Base-by-base conservation (phyloP, 2,329 filamentous ascomycete genomes). In the Polytolypa hystricis region DNA sequence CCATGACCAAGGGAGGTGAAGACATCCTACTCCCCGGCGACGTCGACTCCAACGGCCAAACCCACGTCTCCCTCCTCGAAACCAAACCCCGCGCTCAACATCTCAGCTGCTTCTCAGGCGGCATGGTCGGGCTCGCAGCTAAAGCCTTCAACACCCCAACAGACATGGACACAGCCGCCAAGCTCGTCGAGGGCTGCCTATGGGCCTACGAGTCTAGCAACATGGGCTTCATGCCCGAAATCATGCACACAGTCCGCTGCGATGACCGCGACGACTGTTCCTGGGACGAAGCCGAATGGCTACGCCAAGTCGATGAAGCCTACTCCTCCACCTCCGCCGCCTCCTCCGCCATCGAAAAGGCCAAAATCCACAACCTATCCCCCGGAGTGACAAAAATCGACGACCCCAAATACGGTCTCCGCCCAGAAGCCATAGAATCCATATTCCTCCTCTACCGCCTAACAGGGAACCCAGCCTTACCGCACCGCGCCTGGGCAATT, bases 381-480 rank as follows among this genome's bases (percentile, higher is more conserved):
- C 84, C 84, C 6, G 20, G 33, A 5, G 19, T 35, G 10, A 25
- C 11, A 2, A 35, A 16, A 16, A 17, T 35, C 16, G 20, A 35
- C 10, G 25, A 28, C 26, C 18, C 11, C 18, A 14, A 20, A 7
- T 25, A 32, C 19, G 11, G 18, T 30, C 37, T n/a, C 38, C 29
- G 18, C 8, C 25, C 30, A 16, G 85, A 93, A 64, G 83, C 83
- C 1, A 86, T 93, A 48, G 84, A 93, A 52, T 84, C 79, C 1
- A 78, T 93, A 7, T 93, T 84, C 71, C 82, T 87, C 62, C 80
- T 91, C 68, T 91, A 91, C 63, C 82, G 86, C 53, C 84, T 91
- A 57, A 91, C 84, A 0, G 86, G 84, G 34, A 80, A 89, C 44
- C 60, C 69, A 1, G 57, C 61, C 4, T 85, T 84, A 70, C 79